Evolutionary conservation across 306 rosid species (phyloP).

Genomic region (Macrotyloma uniflorum): DNA sequence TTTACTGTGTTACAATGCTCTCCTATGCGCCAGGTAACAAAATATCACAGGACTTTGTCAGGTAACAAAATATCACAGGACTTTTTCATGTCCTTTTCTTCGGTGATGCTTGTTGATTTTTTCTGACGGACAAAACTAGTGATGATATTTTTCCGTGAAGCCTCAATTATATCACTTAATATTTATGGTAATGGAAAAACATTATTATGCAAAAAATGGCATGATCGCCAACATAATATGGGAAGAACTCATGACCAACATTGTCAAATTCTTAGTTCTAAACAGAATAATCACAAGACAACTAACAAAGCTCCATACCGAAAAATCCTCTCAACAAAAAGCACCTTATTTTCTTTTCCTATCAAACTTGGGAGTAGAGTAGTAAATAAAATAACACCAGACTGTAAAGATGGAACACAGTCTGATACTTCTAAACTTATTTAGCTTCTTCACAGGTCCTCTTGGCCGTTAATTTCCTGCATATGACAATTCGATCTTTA

Average conservation of each 20-base stretch:
- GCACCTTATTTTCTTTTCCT: slow-evolving; percentile 35
- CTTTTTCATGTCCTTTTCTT: no score
- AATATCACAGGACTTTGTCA: no score
- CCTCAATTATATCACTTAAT: background rate
- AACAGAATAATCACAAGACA: slow-evolving; percentile 19
- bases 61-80: no score
- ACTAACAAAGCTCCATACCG: slow-evolving; percentile 16
- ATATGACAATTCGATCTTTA: slow-evolving; percentile 12
- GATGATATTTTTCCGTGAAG: background rate
- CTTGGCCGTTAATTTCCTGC: slow-evolving; percentile 78
- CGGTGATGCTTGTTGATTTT: background rate
- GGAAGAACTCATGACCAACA: background rate
- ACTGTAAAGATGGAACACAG: slow-evolving; percentile 19
- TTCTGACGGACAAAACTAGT: background rate
- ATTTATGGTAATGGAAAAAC: background rate
- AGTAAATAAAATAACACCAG: background rate
- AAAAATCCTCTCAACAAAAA: slow-evolving; percentile 38
- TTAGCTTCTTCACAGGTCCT: slow-evolving; percentile 59
- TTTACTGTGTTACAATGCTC: no score
- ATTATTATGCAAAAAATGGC: slow-evolving; percentile 20
- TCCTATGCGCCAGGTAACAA: no score
- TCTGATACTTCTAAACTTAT: slow-evolving; percentile 15
- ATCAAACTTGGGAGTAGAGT: slow-evolving; percentile 20
- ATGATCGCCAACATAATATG: background rate
- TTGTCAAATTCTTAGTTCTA: background rate